These are phyloP conservation scores for Fusarium napiforme DNA, from an alignment of 2,329 filamentous ascomycete genomes.

Conservation along the genomic window DNA sequence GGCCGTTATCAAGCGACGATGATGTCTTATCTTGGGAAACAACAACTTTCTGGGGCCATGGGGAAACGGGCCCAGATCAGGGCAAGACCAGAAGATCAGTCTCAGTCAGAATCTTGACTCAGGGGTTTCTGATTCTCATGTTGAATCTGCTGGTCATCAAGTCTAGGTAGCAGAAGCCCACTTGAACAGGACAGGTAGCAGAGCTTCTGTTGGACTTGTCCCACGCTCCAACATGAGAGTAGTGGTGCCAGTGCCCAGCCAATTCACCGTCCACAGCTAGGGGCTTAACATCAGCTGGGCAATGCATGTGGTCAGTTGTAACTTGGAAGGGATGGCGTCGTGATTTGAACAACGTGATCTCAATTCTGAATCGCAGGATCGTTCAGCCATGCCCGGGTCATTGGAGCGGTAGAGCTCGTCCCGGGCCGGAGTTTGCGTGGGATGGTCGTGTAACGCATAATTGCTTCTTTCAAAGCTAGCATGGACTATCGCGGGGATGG, in stretches of 20 bases:
- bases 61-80: constrained; percentile 18
- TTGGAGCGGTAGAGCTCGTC: constrained; percentile 14
- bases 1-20: constrained; percentile 20
- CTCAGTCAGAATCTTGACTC: constrained; percentile 16
- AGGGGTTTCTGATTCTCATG: constrained; percentile 6
- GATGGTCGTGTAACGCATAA: neutral
- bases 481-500: constrained; percentile 4
- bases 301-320: constrained; percentile 31
- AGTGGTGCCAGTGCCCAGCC: neutral
- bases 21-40: constrained; percentile 27
- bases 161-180: constrained; percentile 10
- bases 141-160: constrained; percentile 1
- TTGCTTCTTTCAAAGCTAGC: constrained; percentile 1
- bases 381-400: constrained; percentile 7
- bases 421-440: constrained; percentile 12
- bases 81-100: constrained; percentile 10
- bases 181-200: neutral
- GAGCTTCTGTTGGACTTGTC: neutral
- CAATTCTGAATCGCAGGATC: neutral
- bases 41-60: constrained; percentile 30
- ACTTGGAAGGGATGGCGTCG: constrained; percentile 20
- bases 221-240: neutral
- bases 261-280: neutral
- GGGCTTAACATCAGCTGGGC: constrained; percentile 12
- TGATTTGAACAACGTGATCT: constrained; percentile 33